phyloP scores from a whole-genome alignment of 768 basidiomycete genomes.

The Kondoa subrosea region DNA sequence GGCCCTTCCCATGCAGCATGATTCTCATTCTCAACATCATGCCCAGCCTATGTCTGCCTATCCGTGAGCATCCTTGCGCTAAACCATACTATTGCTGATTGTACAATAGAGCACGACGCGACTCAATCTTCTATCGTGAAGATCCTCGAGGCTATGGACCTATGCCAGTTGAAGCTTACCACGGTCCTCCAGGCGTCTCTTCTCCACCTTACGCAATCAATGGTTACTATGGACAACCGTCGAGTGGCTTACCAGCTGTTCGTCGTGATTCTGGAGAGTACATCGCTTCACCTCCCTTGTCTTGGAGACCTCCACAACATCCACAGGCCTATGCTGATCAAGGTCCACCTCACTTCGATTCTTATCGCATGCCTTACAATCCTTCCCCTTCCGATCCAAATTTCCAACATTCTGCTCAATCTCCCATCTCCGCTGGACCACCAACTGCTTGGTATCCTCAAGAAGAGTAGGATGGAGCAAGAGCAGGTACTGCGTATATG shows the following conservation, averaged over 20 bases:
- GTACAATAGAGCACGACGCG: background rate
- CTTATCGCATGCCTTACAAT: background rate
- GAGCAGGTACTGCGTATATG: too few relatives aligned
- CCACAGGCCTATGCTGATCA: background rate
- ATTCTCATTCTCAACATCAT: background rate
- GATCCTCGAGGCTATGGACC: background rate
- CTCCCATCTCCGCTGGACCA: background rate
- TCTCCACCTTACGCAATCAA: too few relatives aligned
- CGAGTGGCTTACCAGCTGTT: background rate
- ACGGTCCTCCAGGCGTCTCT: too few relatives aligned
- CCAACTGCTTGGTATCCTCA: background rate
- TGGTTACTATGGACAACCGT: background rate
- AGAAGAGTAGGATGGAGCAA: background rate
- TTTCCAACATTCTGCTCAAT: background rate
- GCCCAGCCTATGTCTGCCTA: background rate
- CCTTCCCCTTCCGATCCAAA: background rate
- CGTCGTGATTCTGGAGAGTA: background rate
- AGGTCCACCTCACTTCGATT: background rate
- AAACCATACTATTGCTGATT: too few relatives aligned
- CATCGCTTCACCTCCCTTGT: background rate
- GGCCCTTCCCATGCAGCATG: background rate
- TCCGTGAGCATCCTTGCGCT: background rate
- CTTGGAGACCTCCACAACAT: background rate
- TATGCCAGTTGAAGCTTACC: background rate
- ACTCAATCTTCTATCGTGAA: background rate